Evolutionary conservation across 345 rosid species (phyloP).

Genomic region (Abelmoschus esculentus): DNA sequence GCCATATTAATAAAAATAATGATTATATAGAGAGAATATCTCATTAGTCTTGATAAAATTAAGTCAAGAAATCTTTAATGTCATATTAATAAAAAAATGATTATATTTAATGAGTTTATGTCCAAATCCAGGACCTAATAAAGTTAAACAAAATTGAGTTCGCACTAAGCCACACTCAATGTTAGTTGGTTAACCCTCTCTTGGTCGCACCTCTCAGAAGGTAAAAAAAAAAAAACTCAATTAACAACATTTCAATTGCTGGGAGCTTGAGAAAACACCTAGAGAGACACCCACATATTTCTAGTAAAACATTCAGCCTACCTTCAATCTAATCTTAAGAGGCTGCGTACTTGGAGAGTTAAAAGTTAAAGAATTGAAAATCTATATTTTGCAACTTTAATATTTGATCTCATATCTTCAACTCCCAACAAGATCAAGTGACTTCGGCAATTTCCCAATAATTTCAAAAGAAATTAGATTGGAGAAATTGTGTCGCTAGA

Average conservation of each 20-base stretch:
- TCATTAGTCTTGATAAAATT: not conserved
- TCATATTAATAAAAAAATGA: too few relatives aligned
- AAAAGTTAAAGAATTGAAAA: not conserved
- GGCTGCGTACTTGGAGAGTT: too few relatives aligned
- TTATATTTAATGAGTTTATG: not conserved
- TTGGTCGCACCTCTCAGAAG: too few relatives aligned
- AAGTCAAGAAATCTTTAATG: too few relatives aligned
- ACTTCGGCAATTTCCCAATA: not conserved
- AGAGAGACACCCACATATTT: too few relatives aligned
- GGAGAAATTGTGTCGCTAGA: not conserved
- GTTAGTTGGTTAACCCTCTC: not conserved
- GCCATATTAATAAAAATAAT: not conserved
- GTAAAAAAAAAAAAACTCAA: too few relatives aligned
- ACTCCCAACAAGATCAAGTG: not conserved
- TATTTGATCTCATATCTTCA: not conserved
- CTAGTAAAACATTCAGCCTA: too few relatives aligned
- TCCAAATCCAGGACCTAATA: not conserved
- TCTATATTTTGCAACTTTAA: not conserved
- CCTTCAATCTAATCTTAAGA: too few relatives aligned
- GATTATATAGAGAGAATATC: not conserved
- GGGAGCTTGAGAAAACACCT: too few relatives aligned
- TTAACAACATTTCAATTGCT: too few relatives aligned
- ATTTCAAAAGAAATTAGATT: not conserved
- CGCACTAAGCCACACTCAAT: not conserved
- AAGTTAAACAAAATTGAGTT: not conserved